Percentiles rank a stretch among this genome's conserved stretches.
phyloP scores from a whole-genome alignment of 78 protist genomes.

The Dictyostelium capitatum region DNA sequence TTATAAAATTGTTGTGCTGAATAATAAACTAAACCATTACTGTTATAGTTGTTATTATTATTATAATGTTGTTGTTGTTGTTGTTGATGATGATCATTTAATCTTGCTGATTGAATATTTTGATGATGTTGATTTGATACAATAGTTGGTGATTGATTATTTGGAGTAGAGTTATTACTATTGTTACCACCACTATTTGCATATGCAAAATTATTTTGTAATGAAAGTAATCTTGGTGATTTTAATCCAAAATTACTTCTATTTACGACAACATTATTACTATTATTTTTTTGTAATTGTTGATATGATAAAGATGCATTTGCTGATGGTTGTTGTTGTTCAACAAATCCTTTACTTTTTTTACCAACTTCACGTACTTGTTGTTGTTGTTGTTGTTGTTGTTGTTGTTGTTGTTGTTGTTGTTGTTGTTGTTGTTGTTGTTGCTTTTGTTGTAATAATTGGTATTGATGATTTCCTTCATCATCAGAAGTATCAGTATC shows the following conservation, averaged over 20 bases:
- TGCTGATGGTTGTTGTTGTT: neutral
- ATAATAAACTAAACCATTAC: no score
- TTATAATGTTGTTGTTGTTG: no score
- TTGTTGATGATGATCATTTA: no score
- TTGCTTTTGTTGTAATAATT: neutral
- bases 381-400: no score
- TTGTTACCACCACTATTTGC: neutral
- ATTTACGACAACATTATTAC: neutral
- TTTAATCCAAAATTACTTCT: neutral
- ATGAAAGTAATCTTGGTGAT: neutral
- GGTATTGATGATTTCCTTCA: neutral
- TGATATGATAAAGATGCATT: neutral
- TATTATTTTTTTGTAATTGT: neutral
- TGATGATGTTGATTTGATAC: neutral
- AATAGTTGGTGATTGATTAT: neutral
- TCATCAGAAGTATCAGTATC: neutral
- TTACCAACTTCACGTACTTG: no score
- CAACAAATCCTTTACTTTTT: no score
- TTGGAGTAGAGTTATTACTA: slow-evolving; percentile 1
- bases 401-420: neutral
- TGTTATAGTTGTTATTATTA: no score
- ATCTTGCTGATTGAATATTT: neutral
- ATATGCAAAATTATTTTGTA: no score
- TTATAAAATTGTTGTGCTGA: no score
- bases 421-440: neutral